These are phyloP conservation scores for Cladophialophora bantiana DNA, from an alignment of 2,329 filamentous ascomycete species.

Conservation along the genomic window DNA sequence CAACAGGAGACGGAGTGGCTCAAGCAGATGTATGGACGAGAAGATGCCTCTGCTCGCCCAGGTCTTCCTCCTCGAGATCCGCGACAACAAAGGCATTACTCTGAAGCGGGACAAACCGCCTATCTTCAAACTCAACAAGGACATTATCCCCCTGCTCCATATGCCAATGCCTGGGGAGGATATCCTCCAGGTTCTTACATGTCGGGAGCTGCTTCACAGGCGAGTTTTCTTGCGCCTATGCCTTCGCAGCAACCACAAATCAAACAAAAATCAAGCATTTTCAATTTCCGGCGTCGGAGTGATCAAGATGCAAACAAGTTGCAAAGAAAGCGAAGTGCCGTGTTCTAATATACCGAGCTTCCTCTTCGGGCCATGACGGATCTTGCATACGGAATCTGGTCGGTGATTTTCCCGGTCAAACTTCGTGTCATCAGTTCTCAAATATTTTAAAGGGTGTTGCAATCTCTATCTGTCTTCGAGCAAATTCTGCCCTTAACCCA, in stretches of 20 bases:
- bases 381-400: slow-evolving; percentile 18
- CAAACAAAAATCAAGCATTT: slow-evolving; percentile 55
- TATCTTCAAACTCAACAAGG: slow-evolving; percentile 30
- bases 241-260: slow-evolving; percentile 28
- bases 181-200: slow-evolving; percentile 40
- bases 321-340: slow-evolving; percentile 55
- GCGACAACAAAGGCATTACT: slow-evolving; percentile 33
- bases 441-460: neutral
- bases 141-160: slow-evolving; percentile 11
- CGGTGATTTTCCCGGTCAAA: slow-evolving; percentile 26
- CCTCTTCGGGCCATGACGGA: slow-evolving; percentile 24
- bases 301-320: slow-evolving; percentile 47
- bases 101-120: slow-evolving; percentile 31
- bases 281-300: slow-evolving; percentile 50
- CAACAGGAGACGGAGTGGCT: slow-evolving; percentile 82
- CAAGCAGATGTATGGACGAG: slow-evolving; percentile 60
- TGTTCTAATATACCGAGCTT: slow-evolving; percentile 47
- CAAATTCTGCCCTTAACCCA: neutral
- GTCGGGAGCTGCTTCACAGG: slow-evolving; percentile 38
- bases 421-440: slow-evolving; percentile 30
- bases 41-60: slow-evolving; percentile 32
- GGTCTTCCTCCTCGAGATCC: slow-evolving; percentile 33
- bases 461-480: neutral
- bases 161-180: slow-evolving; percentile 22
- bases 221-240: slow-evolving; percentile 33